A percentile compares a stretch with the other conserved stretches of the same genome.
These are phyloP conservation scores for Colletotrichum camelliae DNA, from an alignment of 2,329 filamentous ascomycete genomes.

Conservation along the genomic window DNA sequence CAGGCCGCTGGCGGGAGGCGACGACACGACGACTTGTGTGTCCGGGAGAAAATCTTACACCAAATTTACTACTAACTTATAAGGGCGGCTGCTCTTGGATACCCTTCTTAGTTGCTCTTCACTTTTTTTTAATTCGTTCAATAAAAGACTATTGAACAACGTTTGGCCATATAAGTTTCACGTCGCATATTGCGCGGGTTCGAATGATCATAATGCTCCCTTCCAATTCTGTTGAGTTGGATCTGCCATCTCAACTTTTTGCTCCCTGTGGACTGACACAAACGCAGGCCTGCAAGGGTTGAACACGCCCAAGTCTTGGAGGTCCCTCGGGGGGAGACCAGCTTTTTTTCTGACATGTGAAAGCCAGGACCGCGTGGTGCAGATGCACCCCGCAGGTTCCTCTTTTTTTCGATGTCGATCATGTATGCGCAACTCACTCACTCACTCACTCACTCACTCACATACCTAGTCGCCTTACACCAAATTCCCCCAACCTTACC, in stretches of 20 bases:
- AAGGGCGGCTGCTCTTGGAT: conserved; percentile 15
- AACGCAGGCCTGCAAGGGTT: conserved; percentile 14
- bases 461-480: neutral
- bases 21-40: conserved; percentile 8
- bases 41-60: conserved; percentile 2
- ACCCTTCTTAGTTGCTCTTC: conserved; percentile 9
- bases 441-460: neutral
- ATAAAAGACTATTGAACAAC: neutral
- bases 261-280: conserved; percentile 11
- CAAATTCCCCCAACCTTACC: neutral
- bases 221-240: conserved; percentile 4
- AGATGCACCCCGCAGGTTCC: conserved; percentile 21
- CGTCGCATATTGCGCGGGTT: neutral
- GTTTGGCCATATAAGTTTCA: neutral
- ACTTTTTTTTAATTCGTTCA: neutral
- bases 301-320: neutral
- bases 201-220: neutral
- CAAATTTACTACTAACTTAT: neutral
- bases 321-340: neutral
- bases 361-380: conserved; percentile 15
- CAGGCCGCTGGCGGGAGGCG: neutral
- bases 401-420: conserved; percentile 19
- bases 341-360: conserved; percentile 17
- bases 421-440: neutral
- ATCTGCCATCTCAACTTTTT: conserved; percentile 22